These are phyloP conservation scores for Candida wancherniae DNA, from an alignment of 805 yeast genomes.

Conservation along the genomic window DNA sequence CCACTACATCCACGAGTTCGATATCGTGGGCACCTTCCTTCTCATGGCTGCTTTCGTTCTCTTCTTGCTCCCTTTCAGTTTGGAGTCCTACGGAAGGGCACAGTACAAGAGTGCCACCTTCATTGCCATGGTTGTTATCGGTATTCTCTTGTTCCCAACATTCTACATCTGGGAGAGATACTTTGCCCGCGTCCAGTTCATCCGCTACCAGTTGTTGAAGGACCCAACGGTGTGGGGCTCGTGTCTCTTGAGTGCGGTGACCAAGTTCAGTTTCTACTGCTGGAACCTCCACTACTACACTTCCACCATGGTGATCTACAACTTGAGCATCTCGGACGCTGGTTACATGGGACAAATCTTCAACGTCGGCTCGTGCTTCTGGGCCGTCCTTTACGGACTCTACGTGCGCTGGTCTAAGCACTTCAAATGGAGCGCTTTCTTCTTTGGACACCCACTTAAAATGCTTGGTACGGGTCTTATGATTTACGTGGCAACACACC, in stretches of 20 bases:
- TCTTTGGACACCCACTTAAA: slow-evolving; percentile 5
- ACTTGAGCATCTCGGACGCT: slow-evolving; percentile 1
- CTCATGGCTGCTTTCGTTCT: slow-evolving; percentile 3
- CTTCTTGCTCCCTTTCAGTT: slow-evolving; percentile 4
- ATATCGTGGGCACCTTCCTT: slow-evolving; percentile 1
- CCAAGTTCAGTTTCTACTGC: slow-evolving; percentile 6
- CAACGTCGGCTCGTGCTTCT: slow-evolving; percentile 5
- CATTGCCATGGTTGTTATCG: slow-evolving; percentile 4
- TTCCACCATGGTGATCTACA: slow-evolving; percentile 3
- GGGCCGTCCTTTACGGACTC: slow-evolving; percentile 1
- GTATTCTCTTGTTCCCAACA: slow-evolving; percentile 12
- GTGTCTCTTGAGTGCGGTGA: slow-evolving; percentile 6
- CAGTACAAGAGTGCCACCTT: slow-evolving; percentile 3
- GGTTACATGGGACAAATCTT: slow-evolving; percentile 4
- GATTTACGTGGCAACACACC: background rate
- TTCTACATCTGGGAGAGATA: slow-evolving; percentile 12
- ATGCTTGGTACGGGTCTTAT: slow-evolving; percentile 4
- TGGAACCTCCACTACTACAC: slow-evolving; percentile 3
- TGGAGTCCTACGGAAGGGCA: slow-evolving; percentile 1
- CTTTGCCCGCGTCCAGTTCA: slow-evolving; percentile 20
- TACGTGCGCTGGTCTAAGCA: slow-evolving; percentile 3
- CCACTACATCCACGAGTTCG: slow-evolving; percentile 4
- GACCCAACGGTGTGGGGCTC: slow-evolving; percentile 24
- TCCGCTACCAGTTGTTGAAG: slow-evolving; percentile 20
- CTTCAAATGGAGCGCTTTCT: slow-evolving; percentile 4